Percentiles rank a stretch among this genome's conserved stretches.
Conservation (phyloP, 2,329 filamentous ascomycete species). For the Elsinoe arachidis region DNA sequence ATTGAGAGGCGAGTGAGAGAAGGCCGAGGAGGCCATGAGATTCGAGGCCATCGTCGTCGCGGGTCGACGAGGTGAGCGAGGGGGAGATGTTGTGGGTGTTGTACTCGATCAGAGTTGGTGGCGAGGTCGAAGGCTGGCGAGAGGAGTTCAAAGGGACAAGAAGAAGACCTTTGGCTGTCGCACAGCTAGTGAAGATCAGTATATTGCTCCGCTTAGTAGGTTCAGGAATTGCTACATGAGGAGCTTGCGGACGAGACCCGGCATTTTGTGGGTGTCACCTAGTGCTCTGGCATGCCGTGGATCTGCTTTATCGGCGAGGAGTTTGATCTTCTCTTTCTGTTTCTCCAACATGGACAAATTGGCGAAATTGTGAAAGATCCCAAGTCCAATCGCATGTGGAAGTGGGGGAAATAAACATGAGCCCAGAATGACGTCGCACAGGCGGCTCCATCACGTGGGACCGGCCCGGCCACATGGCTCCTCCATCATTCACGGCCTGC, state of each 20-base stretch:
- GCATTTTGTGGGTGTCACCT: conserved; percentile 46
- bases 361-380: not conserved
- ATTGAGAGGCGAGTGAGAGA: conserved; percentile 69
- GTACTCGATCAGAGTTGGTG: conserved; percentile 63
- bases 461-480: not conserved
- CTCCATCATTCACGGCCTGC: not conserved
- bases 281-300: not conserved
- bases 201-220: not conserved
- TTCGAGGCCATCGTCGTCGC: conserved; percentile 35
- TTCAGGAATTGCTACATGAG: conserved; percentile 44
- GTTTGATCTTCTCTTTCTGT: not conserved
- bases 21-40: conserved; percentile 55
- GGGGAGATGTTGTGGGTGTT: conserved; percentile 46
- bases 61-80: conserved; percentile 33
- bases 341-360: not conserved
- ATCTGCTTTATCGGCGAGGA: not conserved
- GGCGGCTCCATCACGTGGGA: not conserved
- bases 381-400: not conserved
- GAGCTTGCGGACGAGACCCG: conserved; percentile 68
- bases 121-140: conserved; percentile 38
- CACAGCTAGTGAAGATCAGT: conserved; percentile 29
- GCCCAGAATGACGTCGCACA: conserved; percentile 1
- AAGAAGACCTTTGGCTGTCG: conserved; percentile 72
- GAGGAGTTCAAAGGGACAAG: conserved; percentile 60
- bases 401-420: not conserved